These are phyloP conservation scores for Micractinium sp. DNA, from an alignment of 139 green algal species.

Conservation along the genomic window DNA sequence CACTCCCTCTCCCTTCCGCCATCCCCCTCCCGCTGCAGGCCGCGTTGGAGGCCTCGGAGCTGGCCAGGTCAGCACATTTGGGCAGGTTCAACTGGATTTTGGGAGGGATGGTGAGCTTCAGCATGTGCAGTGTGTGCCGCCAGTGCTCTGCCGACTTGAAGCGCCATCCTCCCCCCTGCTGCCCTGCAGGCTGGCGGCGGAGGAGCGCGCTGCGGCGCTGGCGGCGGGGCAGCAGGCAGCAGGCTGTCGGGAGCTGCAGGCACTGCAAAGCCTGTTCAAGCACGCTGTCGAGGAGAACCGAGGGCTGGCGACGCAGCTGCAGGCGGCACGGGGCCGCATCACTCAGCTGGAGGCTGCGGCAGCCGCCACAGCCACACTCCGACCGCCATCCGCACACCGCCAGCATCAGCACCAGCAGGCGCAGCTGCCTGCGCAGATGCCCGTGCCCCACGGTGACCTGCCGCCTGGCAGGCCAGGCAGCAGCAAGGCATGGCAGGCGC, in stretches of 20 bases:
- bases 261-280: slow-evolving; percentile 18
- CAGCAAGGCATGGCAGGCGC: no score
- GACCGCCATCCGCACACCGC: neutral
- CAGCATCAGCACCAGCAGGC: neutral
- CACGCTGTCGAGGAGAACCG: slow-evolving; percentile 12
- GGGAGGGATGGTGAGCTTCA: neutral
- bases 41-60: neutral
- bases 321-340: neutral
- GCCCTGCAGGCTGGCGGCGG: slow-evolving; percentile 1
- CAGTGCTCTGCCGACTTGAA: neutral
- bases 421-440: neutral
- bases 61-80: neutral
- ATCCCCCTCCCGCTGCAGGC: neutral
- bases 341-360: neutral
- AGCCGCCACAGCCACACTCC: neutral
- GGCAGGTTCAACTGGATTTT: no score
- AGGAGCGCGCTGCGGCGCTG: neutral
- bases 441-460: neutral
- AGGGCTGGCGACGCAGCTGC: neutral
- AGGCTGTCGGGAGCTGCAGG: neutral
- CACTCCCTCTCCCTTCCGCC: neutral
- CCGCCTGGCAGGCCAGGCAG: neutral
- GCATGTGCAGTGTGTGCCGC: neutral
- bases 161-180: neutral
- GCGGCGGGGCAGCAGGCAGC: neutral